These are phyloP conservation scores for Elasticomyces elasticus DNA, from an alignment of 495 filamentous ascomycete genomes.

Conservation along the genomic window DNA sequence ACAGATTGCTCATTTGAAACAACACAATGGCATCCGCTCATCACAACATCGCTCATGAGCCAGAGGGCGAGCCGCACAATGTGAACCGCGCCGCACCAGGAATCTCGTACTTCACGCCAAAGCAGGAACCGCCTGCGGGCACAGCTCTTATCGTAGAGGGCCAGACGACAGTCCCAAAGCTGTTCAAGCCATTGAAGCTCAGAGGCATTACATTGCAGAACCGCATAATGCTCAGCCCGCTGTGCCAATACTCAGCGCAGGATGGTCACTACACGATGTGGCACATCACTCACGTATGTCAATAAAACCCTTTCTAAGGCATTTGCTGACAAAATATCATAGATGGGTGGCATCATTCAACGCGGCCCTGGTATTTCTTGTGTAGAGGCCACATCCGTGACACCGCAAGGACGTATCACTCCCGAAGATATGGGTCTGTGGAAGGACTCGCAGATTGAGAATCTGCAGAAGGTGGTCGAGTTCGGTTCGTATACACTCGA, in stretches of 20 bases:
- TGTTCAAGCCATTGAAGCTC: slow-evolving; percentile 44
- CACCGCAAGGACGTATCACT: slow-evolving; percentile 65
- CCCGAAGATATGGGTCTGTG: slow-evolving; percentile 63
- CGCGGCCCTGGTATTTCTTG: slow-evolving; percentile 55
- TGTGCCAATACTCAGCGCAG: slow-evolving; percentile 25
- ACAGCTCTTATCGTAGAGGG: slow-evolving; percentile 49
- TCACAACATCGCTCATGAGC: slow-evolving; percentile 13
- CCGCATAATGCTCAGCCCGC: slow-evolving; percentile 25
- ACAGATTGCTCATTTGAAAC: neutral
- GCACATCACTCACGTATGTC: slow-evolving; percentile 18
- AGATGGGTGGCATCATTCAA: slow-evolving; percentile 21
- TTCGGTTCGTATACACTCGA: no score
- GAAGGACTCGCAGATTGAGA: slow-evolving; percentile 61
- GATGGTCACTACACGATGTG: slow-evolving; percentile 23
- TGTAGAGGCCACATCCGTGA: slow-evolving; percentile 64
- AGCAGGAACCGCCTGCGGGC: slow-evolving; percentile 53
- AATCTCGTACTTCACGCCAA: slow-evolving; percentile 60
- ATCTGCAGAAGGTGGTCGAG: slow-evolving; percentile 50
- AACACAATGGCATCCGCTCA: slow-evolving; percentile 7
- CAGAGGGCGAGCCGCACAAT: slow-evolving; percentile 12
- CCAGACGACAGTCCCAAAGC: slow-evolving; percentile 50
- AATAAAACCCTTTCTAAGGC: neutral
- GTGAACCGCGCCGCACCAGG: slow-evolving; percentile 21
- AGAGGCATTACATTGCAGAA: slow-evolving; percentile 24
- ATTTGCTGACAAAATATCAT: neutral